phyloP scores from a whole-genome alignment of 768 basidiomycete species.

The Collybia nuda region DNA sequence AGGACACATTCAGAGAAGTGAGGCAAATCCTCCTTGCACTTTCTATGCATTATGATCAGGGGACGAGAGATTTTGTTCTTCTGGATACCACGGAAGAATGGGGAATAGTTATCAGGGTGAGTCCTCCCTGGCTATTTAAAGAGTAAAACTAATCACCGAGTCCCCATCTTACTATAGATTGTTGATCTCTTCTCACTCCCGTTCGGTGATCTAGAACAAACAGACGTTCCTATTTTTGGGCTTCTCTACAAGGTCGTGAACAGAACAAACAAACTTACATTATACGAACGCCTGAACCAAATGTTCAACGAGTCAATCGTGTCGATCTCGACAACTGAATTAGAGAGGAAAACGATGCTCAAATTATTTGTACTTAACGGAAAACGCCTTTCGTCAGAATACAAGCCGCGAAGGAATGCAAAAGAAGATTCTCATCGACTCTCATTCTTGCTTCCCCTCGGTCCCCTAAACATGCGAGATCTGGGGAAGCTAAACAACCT shows the following conservation, averaged over 20 bases:
- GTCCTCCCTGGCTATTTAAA: constrained; percentile 1
- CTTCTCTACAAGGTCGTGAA: constrained; percentile 25
- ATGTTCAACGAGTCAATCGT: constrained; percentile 8
- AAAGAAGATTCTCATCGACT: constrained; percentile 20
- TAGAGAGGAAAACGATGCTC: constrained; percentile 32
- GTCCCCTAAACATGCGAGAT: constrained; percentile 32
- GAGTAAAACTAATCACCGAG: neutral
- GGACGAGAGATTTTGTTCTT: constrained; percentile 16
- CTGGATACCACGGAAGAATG: constrained; percentile 16
- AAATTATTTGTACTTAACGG: constrained; percentile 30
- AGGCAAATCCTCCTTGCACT: constrained; percentile 22
- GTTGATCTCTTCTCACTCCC: constrained; percentile 17
- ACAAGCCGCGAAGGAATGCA: constrained; percentile 15
- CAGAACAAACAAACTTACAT: constrained; percentile 9
- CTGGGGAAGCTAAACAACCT: constrained; percentile 32
- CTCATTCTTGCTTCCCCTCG: constrained; percentile 37
- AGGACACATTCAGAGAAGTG: constrained; percentile 29
- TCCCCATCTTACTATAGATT: constrained; percentile 16
- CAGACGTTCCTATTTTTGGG: constrained; percentile 22
- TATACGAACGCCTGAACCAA: constrained; percentile 12
- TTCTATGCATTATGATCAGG: constrained; percentile 15
- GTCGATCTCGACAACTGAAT: constrained; percentile 15
- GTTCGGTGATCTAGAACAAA: constrained; percentile 2
- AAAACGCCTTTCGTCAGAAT: constrained; percentile 25
- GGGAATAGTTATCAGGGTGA: constrained; percentile 22